phyloP scores from a whole-genome alignment of 768 basidiomycete genomes.

The Pilatotrama ljubarskyi region DNA sequence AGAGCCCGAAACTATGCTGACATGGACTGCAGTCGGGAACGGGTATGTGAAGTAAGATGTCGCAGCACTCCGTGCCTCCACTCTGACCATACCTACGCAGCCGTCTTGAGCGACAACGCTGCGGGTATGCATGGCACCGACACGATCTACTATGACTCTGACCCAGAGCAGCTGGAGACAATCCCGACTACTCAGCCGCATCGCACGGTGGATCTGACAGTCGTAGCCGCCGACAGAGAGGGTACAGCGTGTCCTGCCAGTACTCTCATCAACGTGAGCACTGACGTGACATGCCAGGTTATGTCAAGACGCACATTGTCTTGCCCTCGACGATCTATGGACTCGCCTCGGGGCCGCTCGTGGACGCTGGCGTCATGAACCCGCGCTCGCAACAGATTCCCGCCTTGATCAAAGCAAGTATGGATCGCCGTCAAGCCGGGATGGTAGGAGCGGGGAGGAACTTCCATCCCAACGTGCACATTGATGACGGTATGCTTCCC shows the following conservation, averaged over 20 bases:
- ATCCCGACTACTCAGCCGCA: slow-evolving; percentile 48
- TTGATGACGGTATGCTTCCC: slow-evolving; percentile 45
- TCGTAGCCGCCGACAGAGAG: slow-evolving; percentile 49
- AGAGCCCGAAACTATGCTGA: too few species aligned
- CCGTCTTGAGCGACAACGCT: slow-evolving; percentile 47
- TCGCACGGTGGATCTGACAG: slow-evolving; percentile 47
- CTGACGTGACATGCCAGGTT: slow-evolving; percentile 34
- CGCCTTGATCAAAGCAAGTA: slow-evolving; percentile 38
- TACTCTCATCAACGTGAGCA: neutral
- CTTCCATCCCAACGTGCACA: slow-evolving; percentile 56
- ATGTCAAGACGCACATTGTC: slow-evolving; percentile 50
- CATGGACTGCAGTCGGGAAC: neutral
- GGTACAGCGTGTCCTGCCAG: slow-evolving; percentile 32
- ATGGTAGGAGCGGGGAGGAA: slow-evolving; percentile 57
- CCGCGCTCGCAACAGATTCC: slow-evolving; percentile 51
- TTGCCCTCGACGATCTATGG: slow-evolving; percentile 59
- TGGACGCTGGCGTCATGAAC: slow-evolving; percentile 50
- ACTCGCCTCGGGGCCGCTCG: slow-evolving; percentile 45
- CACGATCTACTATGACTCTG: slow-evolving; percentile 41
- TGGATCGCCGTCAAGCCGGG: slow-evolving; percentile 48
- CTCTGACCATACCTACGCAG: slow-evolving; percentile 22
- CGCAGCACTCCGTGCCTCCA: too few species aligned
- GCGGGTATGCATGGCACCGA: slow-evolving; percentile 40
- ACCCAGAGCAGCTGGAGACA: slow-evolving; percentile 45
- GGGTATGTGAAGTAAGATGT: neutral